Percentiles rank a stretch among this genome's conserved stretches.
phyloP scores from a whole-genome alignment of 306 rosid genomes.

The Urtica urens region DNA sequence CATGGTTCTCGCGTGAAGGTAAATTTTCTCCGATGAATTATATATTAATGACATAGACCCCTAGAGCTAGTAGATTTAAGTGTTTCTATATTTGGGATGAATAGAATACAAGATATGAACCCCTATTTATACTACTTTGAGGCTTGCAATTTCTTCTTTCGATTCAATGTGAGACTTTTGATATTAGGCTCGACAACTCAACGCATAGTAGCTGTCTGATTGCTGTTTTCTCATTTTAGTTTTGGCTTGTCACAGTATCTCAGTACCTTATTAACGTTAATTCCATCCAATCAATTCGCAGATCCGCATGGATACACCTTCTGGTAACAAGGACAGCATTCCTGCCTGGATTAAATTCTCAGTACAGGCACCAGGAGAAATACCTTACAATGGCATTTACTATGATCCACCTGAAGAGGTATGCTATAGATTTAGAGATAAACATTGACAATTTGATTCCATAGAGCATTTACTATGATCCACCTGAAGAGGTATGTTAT shows the following conservation, averaged over 20 bases:
- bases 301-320: slow-evolving; percentile 92
- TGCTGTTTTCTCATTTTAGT: background rate
- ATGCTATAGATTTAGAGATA: slow-evolving; percentile 10
- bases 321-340: slow-evolving; percentile 93
- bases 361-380: slow-evolving; percentile 92
- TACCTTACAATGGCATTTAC: slow-evolving; percentile 78
- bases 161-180: too few species aligned
- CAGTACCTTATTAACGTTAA: too few species aligned
- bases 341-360: slow-evolving; percentile 98
- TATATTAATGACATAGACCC: too few species aligned
- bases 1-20: slow-evolving; percentile 99
- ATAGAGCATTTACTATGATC: slow-evolving; percentile 95
- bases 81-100: too few species aligned
- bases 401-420: slow-evolving; percentile 99
- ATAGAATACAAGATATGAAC: too few species aligned
- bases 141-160: too few species aligned
- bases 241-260: background rate
- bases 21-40: slow-evolving; percentile 8
- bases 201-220: background rate
- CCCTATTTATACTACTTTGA: too few species aligned
- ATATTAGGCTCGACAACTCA: too few species aligned
- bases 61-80: too few species aligned
- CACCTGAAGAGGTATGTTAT: slow-evolving; percentile 81
- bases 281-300: slow-evolving; percentile 20
- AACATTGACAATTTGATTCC: too few species aligned